Evolutionary conservation across 2,329 filamentous ascomycete genomes (phyloP), one percentile per base, ranked within the genome.

Genomic region (Scedosporium boydii): DNA sequence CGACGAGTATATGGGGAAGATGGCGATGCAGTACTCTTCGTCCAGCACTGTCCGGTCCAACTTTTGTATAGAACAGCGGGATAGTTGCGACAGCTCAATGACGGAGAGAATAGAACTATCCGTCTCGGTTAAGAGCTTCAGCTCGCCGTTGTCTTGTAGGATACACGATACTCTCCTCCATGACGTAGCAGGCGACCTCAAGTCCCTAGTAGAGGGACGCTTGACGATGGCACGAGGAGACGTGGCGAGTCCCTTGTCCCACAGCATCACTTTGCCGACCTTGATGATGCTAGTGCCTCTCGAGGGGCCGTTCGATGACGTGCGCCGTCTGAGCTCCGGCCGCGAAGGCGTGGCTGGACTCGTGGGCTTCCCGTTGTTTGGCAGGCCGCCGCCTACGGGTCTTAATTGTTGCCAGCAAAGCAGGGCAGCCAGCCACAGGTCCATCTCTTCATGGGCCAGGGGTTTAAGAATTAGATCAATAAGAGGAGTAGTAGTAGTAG

Each of bases 91-190:
- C 4, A 99, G 80, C 69, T 96, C 91, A 60, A 98, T 89, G 57
- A 92, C 85, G 29, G 90, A 89, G 16, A 98, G 81, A 7, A 96
- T 81, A 0, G 87, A 86, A 57, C 89, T 87, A 67, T 96, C 93
- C 62, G 89, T 87, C 69, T 97, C 93, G 1, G 89, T 89, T 73
- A 95, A 88, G 10, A 99, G 82, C 70, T 93, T 96, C 71, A 99
- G 88, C 70, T 96, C 91, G 63, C 95, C 95, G 68, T 96, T 96
- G 71, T 98, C 95, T 67, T 96, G 90, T 26, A 99, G 79, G 18
- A 95, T 96, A 73, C 93, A 97, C 34, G 92, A 97, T 3, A 98
- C 91, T 66, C 85, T 85, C 68, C 90, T 86, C 95, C 95, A 98
- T 10, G 88, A 83, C 3, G 80, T 80, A n/a, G 75, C 76, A 0